Evolutionary conservation across 179 eudicot species (phyloP).

Genomic region (Amaranthus tricolor): DNA sequence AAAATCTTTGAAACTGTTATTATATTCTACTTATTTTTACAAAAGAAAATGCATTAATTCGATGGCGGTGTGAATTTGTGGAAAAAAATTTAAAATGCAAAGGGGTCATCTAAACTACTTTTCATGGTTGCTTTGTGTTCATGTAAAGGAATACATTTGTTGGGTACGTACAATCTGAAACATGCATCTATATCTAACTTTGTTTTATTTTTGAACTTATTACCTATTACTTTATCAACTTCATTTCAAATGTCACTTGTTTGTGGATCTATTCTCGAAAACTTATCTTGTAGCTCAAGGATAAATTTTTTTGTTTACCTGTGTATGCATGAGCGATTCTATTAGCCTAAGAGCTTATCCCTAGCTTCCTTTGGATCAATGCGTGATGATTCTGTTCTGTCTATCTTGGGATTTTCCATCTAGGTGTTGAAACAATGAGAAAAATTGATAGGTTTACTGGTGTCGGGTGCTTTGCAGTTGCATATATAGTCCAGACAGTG

Average conservation of each 20-base stretch:
- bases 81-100: too few species aligned
- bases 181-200: not conserved
- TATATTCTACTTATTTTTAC: not conserved
- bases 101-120: not conserved
- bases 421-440: not conserved
- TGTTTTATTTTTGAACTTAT: not conserved
- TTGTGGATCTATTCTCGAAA: not conserved
- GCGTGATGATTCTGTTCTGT: not conserved
- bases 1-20: not conserved
- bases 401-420: too few species aligned
- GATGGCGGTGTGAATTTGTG: too few species aligned
- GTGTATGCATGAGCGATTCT: not conserved
- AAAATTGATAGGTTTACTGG: not conserved
- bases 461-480: not conserved
- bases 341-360: not conserved
- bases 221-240: not conserved
- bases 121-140: conserved; percentile 14
- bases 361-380: not conserved
- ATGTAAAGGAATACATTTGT: not conserved
- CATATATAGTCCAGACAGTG: not conserved
- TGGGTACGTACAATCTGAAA: not conserved
- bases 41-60: too few species aligned
- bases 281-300: not conserved
- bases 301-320: not conserved
- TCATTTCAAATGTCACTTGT: not conserved